Base-by-base conservation (phyloP, 129 eudicot species). In the Flaveria sonorensis region DNA sequence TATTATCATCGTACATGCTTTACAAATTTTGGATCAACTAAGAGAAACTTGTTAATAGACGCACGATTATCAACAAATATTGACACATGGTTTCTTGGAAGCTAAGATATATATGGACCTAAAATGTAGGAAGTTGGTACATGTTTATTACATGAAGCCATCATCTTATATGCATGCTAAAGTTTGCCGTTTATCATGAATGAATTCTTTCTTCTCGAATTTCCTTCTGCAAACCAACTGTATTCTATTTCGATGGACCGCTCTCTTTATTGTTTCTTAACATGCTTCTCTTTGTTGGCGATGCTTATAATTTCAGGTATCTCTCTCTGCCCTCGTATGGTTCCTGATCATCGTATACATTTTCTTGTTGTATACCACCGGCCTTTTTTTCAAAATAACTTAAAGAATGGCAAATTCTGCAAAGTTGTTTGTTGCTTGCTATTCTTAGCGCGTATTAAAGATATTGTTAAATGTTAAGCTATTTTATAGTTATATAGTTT, bases 71-170 rank as follows among this genome's bases (percentile, higher is more conserved):
- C 40, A 6, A 36, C 40, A 36, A 36, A 36, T 36, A 36, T 48
- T 26, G 45, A 26, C 24, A 55, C 21, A 32, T 36, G 10, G 9
- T 18, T 45, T 78, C 47, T 43, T 52, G 51, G 20, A 46, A 56
- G 52, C 61, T 63, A 43, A 5, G 18, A 42, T 71, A 26, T 55
- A 42, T 71, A 26, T 55, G 23, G 63, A 28, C 61, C 19, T 18
- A 53, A 3, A 18, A 13, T 19, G 63, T 19, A 23, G 21, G 80
- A 81, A 74, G 84, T 68, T 74, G 68, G 71, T 57, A 74, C 61
- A 81, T 81, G 84, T 81, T 66, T 74, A 81, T 10, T 32, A 68
- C 84, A 68, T 81, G 84, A 80, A 74, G 76, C 65, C 47, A 67
- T 74, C 84, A 81, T 67, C 68, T 70, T 46, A 81, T 66, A 45